Evolutionary conservation across 139 green algal species (phyloP).

Genomic region (Micromonas commoda): DNA sequence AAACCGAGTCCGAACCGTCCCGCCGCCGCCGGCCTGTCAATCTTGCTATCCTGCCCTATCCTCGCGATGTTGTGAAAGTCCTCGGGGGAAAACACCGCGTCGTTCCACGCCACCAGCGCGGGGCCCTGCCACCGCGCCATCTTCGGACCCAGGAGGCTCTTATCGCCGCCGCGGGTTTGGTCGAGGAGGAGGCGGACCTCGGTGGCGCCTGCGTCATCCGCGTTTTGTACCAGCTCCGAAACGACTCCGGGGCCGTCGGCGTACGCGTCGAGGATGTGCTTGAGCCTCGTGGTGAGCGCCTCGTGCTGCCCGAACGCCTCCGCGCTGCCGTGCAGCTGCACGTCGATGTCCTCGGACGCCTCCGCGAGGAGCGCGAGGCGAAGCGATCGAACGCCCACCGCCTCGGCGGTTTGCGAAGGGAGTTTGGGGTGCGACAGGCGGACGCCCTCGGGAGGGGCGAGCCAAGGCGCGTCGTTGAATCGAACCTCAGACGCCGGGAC

Average conservation of each 20-base stretch:
- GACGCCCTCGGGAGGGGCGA: conserved; percentile 24
- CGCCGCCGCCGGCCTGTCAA: conserved; percentile 52
- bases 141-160: conserved; percentile 46
- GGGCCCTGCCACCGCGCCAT: conserved; percentile 59
- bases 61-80: conserved; percentile 59
- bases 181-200: conserved; percentile 57
- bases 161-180: conserved; percentile 35
- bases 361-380: conserved; percentile 51
- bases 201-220: conserved; percentile 64
- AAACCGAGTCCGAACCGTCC: conserved; percentile 60
- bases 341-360: conserved; percentile 40
- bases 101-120: conserved; percentile 61
- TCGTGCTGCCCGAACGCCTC: conserved; percentile 78
- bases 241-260: conserved; percentile 64
- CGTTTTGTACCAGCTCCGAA: conserved; percentile 76
- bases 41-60: conserved; percentile 73
- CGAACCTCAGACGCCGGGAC: conserved; percentile 43
- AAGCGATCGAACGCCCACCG: conserved; percentile 53
- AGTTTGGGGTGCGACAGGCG: conserved; percentile 50
- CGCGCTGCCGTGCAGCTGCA: conserved; percentile 35
- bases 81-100: conserved; percentile 54
- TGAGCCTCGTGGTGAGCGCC: conserved; percentile 66
- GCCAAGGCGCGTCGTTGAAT: conserved; percentile 73
- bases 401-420: conserved; percentile 39
- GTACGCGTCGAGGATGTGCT: conserved; percentile 75